These are phyloP conservation scores for Hymenotorrendiella dingleyae DNA, from an alignment of 2,329 filamentous ascomycete species.

Conservation along the genomic window DNA sequence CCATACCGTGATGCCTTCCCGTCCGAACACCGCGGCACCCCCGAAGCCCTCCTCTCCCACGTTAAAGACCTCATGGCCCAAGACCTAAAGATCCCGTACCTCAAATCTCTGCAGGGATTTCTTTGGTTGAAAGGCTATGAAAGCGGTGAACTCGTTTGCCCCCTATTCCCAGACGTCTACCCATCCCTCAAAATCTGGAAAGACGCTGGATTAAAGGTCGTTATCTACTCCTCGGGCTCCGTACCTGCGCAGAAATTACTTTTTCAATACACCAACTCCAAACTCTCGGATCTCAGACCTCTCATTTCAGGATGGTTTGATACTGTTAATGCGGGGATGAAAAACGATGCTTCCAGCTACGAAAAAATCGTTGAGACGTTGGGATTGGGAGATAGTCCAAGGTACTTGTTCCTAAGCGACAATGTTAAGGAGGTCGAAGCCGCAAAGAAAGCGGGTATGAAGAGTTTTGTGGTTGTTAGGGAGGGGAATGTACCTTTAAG, in stretches of 20 bases:
- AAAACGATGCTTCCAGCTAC: slow-evolving; percentile 64
- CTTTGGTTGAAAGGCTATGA: slow-evolving; percentile 72
- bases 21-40: slow-evolving; percentile 51
- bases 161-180: slow-evolving; percentile 70
- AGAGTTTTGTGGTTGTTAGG: slow-evolving; percentile 54
- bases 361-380: slow-evolving; percentile 27
- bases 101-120: slow-evolving; percentile 75
- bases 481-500: slow-evolving; percentile 65
- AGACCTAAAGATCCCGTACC: slow-evolving; percentile 70
- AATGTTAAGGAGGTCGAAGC: slow-evolving; percentile 65
- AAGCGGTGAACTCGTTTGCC: slow-evolving; percentile 62
- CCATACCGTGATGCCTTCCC: slow-evolving; percentile 69
- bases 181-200: slow-evolving; percentile 55
- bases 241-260: slow-evolving; percentile 76
- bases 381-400: slow-evolving; percentile 39
- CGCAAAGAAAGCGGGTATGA: slow-evolving; percentile 57
- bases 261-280: slow-evolving; percentile 57
- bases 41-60: slow-evolving; percentile 56
- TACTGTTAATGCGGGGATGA: slow-evolving; percentile 72
- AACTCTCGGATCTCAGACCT: slow-evolving; percentile 49
- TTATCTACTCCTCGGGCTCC: slow-evolving; percentile 79
- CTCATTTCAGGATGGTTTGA: slow-evolving; percentile 67
- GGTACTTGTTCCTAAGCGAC: slow-evolving; percentile 77
- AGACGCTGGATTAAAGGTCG: slow-evolving; percentile 48
- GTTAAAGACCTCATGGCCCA: slow-evolving; percentile 63